Evolutionary conservation across 495 filamentous ascomycete genomes (phyloP), one percentile per base, ranked within the genome.

Genomic region (Hyaloscypha bicolor): DNA sequence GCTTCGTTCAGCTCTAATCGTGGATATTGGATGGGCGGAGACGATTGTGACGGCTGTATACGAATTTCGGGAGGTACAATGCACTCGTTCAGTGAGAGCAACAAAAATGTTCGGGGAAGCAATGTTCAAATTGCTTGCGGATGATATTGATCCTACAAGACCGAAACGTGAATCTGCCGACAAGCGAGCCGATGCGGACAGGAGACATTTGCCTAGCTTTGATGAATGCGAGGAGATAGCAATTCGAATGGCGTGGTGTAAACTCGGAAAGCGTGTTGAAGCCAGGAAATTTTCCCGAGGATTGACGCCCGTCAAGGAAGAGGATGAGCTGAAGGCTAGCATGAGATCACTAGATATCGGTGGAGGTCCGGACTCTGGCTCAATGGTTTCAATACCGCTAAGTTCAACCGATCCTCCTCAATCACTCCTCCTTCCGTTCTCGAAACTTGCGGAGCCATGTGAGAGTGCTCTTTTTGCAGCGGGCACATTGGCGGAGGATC

Each of bases 11-110:
- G 91, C 87, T 2, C 76, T 98, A 30, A 86, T 97, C 4, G 83
- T 98, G 11, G 93, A 98, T 74, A 80, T 99, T 42, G 94, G 94
- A 63, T 98, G 95, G 95, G 84, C 85, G 51, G 96, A 97, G 74
- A 94, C 92, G 0, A 85, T 88, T 0, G 84, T 93, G 16, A 95
- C 91, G 0, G 87, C 86, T 2, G 81, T 98, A 25, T 97, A 92
- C 73, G 96, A 99, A 75, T 96, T 94, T 66, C 85, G 94, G 61
- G 92, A 96, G 70, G 84, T 97, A 6, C 74, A 78, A 30, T 83
- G 84, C 35, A 81, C 79, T 65, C 81, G 92, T 57, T 95, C 85
- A 48, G 84, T 91, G 16, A 83, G 95, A 68, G 93, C 89, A 16
- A 93, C 88, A 69, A 91, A 88, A 72, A 72, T 83, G 52, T 79